Evolutionary conservation across 208 protist species (phyloP).

Genomic region (Leishmania guyanensis): DNA sequence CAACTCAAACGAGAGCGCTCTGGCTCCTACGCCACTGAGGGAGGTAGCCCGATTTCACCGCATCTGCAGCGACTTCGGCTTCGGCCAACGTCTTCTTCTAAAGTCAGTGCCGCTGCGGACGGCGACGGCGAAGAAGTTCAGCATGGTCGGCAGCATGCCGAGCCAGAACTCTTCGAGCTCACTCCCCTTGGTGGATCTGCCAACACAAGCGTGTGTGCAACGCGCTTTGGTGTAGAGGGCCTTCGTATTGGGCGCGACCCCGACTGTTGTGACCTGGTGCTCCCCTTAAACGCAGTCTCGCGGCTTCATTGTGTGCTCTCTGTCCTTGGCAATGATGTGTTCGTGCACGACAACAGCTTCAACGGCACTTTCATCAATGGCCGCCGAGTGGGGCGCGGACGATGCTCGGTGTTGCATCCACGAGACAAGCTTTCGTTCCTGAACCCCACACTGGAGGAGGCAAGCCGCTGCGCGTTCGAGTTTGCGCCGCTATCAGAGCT

Average conservation of each 20-base stretch:
- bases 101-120: background rate
- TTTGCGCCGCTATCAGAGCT: conserved; percentile 14
- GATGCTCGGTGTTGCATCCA: conserved; percentile 34
- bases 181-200: background rate
- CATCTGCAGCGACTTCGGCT: background rate
- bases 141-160: background rate
- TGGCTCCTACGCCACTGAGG: conserved; percentile 11
- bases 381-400: conserved; percentile 38
- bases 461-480: conserved; percentile 41
- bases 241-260: conserved; percentile 54
- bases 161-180: conserved; percentile 19
- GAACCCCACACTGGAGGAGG: conserved; percentile 50
- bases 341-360: conserved; percentile 64
- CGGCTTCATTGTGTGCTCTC: conserved; percentile 59
- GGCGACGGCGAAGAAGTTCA: background rate
- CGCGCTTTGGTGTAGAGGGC: conserved; percentile 46
- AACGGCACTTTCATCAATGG: conserved; percentile 87
- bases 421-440: conserved; percentile 59
- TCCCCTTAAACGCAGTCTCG: conserved; percentile 38
- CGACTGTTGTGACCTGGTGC: conserved; percentile 35
- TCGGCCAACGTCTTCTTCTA: background rate
- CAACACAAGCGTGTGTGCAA: background rate
- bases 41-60: conserved; percentile 9
- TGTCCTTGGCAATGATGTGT: conserved; percentile 56
- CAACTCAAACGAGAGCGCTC: conserved; percentile 27